These are phyloP conservation scores for Saccharomycopsis sp. DNA, from an alignment of 805 yeast genomes.

Conservation along the genomic window DNA sequence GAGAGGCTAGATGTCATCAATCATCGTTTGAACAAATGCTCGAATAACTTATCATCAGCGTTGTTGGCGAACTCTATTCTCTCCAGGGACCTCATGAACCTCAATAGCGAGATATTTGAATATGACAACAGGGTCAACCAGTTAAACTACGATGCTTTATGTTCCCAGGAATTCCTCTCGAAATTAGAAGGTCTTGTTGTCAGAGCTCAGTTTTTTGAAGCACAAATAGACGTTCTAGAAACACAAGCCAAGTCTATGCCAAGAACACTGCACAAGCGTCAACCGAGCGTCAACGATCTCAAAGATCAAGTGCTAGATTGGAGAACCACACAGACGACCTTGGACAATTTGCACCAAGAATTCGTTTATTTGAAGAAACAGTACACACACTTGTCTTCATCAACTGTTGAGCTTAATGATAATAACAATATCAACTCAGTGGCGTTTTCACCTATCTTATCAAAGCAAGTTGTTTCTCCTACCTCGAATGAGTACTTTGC, in stretches of 20 bases:
- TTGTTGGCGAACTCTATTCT: slow-evolving; percentile 13
- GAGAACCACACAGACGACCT: slow-evolving; percentile 38
- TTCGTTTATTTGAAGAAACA: slow-evolving; percentile 28
- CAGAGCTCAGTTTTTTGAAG: slow-evolving; percentile 27
- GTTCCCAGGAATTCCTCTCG: slow-evolving; percentile 26
- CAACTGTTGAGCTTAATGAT: no score
- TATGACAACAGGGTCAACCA: slow-evolving; percentile 23
- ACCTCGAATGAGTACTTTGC: no score
- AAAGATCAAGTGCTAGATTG: slow-evolving; percentile 33
- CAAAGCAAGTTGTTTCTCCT: not conserved
- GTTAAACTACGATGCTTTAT: slow-evolving; percentile 22
- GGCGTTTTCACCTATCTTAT: no score
- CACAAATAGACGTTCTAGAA: slow-evolving; percentile 26
- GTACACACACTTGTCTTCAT: not conserved
- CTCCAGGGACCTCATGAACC: slow-evolving; percentile 15
- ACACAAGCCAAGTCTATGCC: slow-evolving; percentile 17
- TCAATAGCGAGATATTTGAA: slow-evolving; percentile 16
- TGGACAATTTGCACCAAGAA: slow-evolving; percentile 36
- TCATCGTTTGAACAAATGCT: slow-evolving; percentile 9
- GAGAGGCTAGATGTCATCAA: slow-evolving; percentile 9
- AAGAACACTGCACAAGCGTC: slow-evolving; percentile 18
- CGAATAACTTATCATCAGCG: slow-evolving; percentile 10
- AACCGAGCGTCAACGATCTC: slow-evolving; percentile 22
- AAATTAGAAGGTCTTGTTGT: slow-evolving; percentile 25
- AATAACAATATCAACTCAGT: no score